These are phyloP conservation scores for Thelonectria discophora DNA, from an alignment of 2,329 filamentous ascomycete species.

Conservation along the genomic window DNA sequence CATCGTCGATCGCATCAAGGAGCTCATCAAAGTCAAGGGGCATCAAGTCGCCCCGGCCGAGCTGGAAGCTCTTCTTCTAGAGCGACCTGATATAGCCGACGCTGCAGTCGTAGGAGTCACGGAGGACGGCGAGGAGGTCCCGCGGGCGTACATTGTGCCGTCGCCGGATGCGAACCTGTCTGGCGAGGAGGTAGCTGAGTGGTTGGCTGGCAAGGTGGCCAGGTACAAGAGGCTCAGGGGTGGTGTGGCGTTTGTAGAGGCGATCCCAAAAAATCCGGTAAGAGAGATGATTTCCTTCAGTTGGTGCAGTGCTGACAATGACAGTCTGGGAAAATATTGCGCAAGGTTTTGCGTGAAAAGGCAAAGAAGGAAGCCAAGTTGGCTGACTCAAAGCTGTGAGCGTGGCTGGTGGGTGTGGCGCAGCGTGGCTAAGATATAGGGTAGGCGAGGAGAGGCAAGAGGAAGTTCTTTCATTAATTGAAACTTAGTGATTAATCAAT, in stretches of 20 bases:
- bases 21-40: slow-evolving; percentile 72
- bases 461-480: too few relatives aligned
- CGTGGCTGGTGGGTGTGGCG: too few relatives aligned
- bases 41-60: slow-evolving; percentile 81
- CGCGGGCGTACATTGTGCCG: slow-evolving; percentile 68
- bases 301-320: not conserved
- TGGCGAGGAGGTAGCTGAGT: slow-evolving; percentile 57
- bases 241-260: slow-evolving; percentile 67
- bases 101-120: slow-evolving; percentile 67
- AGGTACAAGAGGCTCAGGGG: slow-evolving; percentile 72
- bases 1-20: slow-evolving; percentile 77
- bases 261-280: slow-evolving; percentile 73
- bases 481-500: too few relatives aligned
- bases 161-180: slow-evolving; percentile 52
- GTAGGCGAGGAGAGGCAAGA: too few relatives aligned
- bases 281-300: not conserved
- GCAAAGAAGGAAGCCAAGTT: slow-evolving; percentile 65
- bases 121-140: slow-evolving; percentile 61
- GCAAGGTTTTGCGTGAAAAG: slow-evolving; percentile 72
- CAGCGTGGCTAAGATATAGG: too few relatives aligned
- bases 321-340: slow-evolving; percentile 71
- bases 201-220: slow-evolving; percentile 71
- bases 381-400: not conserved
- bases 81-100: slow-evolving; percentile 74
- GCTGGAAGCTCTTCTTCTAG: slow-evolving; percentile 76